These are phyloP conservation scores for Wilcoxina mikolae DNA, from an alignment of 495 filamentous ascomycete species.

Conservation along the genomic window DNA sequence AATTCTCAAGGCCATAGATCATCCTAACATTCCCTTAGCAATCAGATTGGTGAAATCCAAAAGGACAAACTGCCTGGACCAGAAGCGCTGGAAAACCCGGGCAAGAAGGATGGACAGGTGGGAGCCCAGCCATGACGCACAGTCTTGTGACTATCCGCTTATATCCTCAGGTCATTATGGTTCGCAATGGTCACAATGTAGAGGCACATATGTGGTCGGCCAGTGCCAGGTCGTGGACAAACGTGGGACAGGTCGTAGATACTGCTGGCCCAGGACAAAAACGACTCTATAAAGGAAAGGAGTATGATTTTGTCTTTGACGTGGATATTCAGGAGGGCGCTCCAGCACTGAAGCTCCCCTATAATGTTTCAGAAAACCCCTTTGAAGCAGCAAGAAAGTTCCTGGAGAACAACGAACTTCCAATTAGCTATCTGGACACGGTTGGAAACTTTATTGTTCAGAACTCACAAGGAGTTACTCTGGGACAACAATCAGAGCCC, in stretches of 20 bases:
- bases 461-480: slow-evolving; percentile 73
- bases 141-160: neutral
- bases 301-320: slow-evolving; percentile 97
- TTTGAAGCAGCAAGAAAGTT: slow-evolving; percentile 89
- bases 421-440: slow-evolving; percentile 79
- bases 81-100: slow-evolving; percentile 68
- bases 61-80: slow-evolving; percentile 80
- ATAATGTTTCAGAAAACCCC: slow-evolving; percentile 81
- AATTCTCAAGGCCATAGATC: neutral
- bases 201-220: slow-evolving; percentile 70
- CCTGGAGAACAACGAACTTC: slow-evolving; percentile 76
- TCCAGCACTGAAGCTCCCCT: slow-evolving; percentile 84
- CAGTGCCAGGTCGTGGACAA: slow-evolving; percentile 55
- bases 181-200: slow-evolving; percentile 61
- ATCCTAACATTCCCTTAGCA: slow-evolving; percentile 12
- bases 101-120: slow-evolving; percentile 86
- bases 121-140: slow-evolving; percentile 18
- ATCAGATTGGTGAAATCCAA: slow-evolving; percentile 59
- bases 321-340: slow-evolving; percentile 95
- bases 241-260: slow-evolving; percentile 86
- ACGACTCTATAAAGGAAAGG: slow-evolving; percentile 62
- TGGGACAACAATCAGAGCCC: slow-evolving; percentile 41
- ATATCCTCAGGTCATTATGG: slow-evolving; percentile 43
- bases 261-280: slow-evolving; percentile 53
- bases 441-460: slow-evolving; percentile 85